These are phyloP conservation scores for Echeveria elegans DNA, from an alignment of 164 flowering plant species.

Conservation along the genomic window DNA sequence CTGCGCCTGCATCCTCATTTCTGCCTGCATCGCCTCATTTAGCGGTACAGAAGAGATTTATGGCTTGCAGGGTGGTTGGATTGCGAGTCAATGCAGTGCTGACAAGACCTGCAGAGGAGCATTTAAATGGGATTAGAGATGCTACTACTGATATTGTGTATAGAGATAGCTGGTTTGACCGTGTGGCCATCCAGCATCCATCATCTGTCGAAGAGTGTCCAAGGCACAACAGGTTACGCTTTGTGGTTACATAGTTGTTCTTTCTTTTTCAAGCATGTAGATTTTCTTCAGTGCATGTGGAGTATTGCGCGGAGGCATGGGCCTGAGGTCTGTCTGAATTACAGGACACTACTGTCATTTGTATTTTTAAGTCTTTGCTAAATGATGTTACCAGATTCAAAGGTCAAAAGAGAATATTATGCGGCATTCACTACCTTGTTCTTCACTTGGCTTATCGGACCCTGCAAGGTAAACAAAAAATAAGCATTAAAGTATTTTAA, in stretches of 20 bases:
- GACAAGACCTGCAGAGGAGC: conserved; percentile 22
- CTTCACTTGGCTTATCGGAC: conserved; percentile 78
- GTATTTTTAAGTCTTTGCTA: conserved; percentile 6
- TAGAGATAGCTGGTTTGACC: conserved; percentile 60
- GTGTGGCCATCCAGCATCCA: conserved; percentile 49
- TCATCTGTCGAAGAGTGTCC: conserved; percentile 53
- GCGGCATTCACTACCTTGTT: conserved; percentile 66
- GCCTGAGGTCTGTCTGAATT: background rate
- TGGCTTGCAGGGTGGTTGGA: background rate
- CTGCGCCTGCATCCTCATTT: background rate
- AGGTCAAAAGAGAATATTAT: conserved; percentile 51
- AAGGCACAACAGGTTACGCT: conserved; percentile 46
- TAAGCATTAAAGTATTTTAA: background rate
- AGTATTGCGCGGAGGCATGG: background rate
- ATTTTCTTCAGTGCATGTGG: background rate
- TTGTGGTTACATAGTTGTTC: background rate
- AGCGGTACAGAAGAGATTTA: background rate
- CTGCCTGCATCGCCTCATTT: background rate
- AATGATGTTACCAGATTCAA: conserved; percentile 34
- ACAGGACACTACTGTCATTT: background rate
- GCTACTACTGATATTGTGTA: conserved; percentile 15
- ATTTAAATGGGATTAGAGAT: background rate
- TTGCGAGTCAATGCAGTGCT: conserved; percentile 21
- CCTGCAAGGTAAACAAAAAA: conserved; percentile 44
- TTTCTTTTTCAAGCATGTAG: background rate